Evolutionary conservation across 495 filamentous ascomycete species (phyloP), one percentile per base, ranked within the genome.

Genomic region (Mycothermus thermophilus): DNA sequence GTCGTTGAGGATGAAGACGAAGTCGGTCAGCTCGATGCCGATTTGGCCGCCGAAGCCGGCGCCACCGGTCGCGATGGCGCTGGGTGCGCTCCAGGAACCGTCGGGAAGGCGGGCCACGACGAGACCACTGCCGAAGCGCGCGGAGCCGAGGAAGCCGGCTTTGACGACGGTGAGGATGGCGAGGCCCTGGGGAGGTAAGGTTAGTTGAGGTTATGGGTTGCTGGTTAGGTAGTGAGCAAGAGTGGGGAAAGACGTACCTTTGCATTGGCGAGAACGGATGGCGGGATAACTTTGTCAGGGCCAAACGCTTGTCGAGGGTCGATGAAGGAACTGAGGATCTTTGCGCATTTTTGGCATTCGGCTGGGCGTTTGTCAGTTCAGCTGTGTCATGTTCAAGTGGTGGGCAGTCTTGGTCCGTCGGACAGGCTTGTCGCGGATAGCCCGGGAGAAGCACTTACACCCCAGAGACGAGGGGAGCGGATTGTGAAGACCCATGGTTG

Each of bases 1-100:
- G 52, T 97, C 90, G 58, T 97, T 97, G 32, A 97, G 75, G 40
- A 96, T 94, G 66, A 97, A 96, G 47, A 97, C 92, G 54, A 97
- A 96, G 54, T 97, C 90, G 27, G 92, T 96, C 40, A 97, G 63
- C 58, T 97, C 90, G 63, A 93, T 88, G 20, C 90, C 90, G 51
- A 97, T 93, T 56, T 97, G 90, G 14, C 90, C 88, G 46, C 90
- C 90, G 44, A 96, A 87, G 17, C 90, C 90, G 37, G 79, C 92
- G 46, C 90, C 90, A 16, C 80, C 81, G 13, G 83, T 90, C 33
- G 77, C 75, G 42, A 97, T 93, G 13, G 90, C 92, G 11, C 82
- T 84, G 5, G 90, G 90, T 11, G 90, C 92, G 38, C 83, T 92
- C 90, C 90, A 97, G 31, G 73, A 66, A 29, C 87, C 90, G 67